Evolutionary conservation across 2,329 filamentous ascomycete genomes (phyloP), one percentile per base, ranked within the genome.

Genomic region (Neopestalotiopsis sp.): DNA sequence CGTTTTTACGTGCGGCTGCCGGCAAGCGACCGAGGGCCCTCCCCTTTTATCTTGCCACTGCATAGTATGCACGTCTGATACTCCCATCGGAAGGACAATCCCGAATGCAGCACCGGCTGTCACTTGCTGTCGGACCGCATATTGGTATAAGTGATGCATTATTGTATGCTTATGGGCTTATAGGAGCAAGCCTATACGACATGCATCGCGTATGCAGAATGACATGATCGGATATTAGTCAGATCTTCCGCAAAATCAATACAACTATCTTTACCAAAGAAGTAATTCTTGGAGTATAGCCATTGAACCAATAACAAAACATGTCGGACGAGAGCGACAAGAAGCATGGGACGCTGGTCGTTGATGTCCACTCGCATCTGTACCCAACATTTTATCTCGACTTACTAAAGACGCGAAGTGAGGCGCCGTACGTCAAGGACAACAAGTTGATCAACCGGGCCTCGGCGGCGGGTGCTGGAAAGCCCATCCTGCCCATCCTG

Each of bases 351-450:
- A 28, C 49, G n/a, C 30, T 66, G 17, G 63, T 66, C 13, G 42
- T 66, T 5, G 30, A 57, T 40, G 49, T 66, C 28, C 42, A 58
- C 32, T 56, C 63, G 20, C 63, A 66, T 34, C 28, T 66, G n/a
- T 66, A 57, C n/a, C 63, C 63, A 13, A 66, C 63, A 12, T 66
- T 66, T 14, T 66, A 66, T 28, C 42, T 66, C n/a, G 63, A 34
- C 13, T 20, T 66, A 13, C 30, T 58, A 9, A 57, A 34, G 30
- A 56, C 63, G 24, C 32, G 49, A 24, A 58, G 30, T 2, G 63
- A 66, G 28, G 49, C 32, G 9, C 63, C 63, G 13, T 66, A 34
- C 30, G 49, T 66, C 24, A 66, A 57, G 49, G 63, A 66, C 49
- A 58, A 57, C n/a, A 66, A 66, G 14, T 24, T 66, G 14, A 28